phyloP scores from a whole-genome alignment of 768 basidiomycete genomes.

The Butyriboletus loyo region DNA sequence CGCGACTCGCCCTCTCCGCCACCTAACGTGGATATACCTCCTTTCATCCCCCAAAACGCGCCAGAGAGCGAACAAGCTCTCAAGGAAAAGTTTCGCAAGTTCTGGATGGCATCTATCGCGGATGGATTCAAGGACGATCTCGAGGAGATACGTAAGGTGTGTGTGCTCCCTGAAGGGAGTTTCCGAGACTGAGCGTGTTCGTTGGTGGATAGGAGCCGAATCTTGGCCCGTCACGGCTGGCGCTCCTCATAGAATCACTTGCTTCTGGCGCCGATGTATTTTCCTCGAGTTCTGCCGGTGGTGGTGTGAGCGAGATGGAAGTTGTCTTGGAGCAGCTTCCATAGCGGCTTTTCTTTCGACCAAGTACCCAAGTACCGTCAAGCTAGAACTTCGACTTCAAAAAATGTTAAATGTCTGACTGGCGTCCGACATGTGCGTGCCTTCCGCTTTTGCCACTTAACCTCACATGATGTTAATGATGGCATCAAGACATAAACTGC shows the following conservation, averaged over 20 bases:
- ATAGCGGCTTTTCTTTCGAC: neutral
- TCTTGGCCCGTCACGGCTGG: constrained; percentile 62
- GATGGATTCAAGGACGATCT: constrained; percentile 83
- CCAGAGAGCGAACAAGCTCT: constrained; percentile 48
- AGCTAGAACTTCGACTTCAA: neutral
- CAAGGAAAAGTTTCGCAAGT: constrained; percentile 70
- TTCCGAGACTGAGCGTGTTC: neutral
- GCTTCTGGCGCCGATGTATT: constrained; percentile 78
- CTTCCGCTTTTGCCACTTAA: neutral
- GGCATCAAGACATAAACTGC: neutral
- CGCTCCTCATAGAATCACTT: constrained; percentile 77
- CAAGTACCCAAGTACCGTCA: neutral
- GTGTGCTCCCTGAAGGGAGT: constrained; percentile 18
- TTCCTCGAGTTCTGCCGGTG: constrained; percentile 36
- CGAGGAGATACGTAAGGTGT: constrained; percentile 78
- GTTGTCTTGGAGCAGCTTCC: constrained; percentile 51
- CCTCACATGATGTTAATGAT: neutral
- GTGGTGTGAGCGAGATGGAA: constrained; percentile 65
- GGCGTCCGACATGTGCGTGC: neutral
- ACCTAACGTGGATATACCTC: constrained; percentile 39
- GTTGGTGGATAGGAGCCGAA: constrained; percentile 52
- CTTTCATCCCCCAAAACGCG: constrained; percentile 49
- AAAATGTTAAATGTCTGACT: neutral
- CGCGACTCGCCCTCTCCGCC: constrained; percentile 28
- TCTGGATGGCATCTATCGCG: constrained; percentile 83